Base-by-base conservation (phyloP, 805 yeast genomes). In the Wickerhamiella sorbophila region DNA sequence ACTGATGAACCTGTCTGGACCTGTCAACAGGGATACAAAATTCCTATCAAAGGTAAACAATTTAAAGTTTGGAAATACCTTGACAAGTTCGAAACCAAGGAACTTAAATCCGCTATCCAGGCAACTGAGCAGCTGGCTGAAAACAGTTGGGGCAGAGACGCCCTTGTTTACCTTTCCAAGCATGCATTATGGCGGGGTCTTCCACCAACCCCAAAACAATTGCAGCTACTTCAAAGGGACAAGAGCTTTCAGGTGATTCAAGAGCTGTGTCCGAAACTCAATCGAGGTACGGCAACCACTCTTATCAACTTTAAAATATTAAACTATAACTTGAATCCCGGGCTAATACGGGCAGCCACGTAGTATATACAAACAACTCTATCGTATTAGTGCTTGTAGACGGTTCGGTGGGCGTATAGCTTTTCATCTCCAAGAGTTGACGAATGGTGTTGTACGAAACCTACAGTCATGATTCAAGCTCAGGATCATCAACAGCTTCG, bases 281-380 rank as follows among this genome's bases (percentile, higher is more conserved):
- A 14, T 17, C 44, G 50, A 2, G 53, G 53, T 2, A 17, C 36
- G 4, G 51, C 49, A 19, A 31, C 36, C 5, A 31, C 24, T 17
- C 44, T 49, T 18, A 36, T 49, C 26, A 45, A 43, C 40, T 42
- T 48, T 12, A 45, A 37, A 14, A 22, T 35, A 4, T 33, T 48
- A 16, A 45, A 48, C 12, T 44, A 15, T 36, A 36, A 42, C 41
- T 41, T 40, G 12, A 24, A 24, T 8, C 29, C 29, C 29, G 29
- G 29, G 29, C 29, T 24, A 6, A 24, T 24, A 6, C 29, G 29
- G 6, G 29, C 29, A 12, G 29, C 29, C 12, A 24, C 12, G 29
- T 24, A 24, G 12, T 24, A 24, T 24, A 24, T 24, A 24, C 10
- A 24, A 24, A 8, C 6, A 24, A 24, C 12, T 8, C 29, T 24